Evolutionary conservation across 768 basidiomycete species (phyloP), one percentile per base, ranked within the genome.

Genomic region (Lactarius evosmus): DNA sequence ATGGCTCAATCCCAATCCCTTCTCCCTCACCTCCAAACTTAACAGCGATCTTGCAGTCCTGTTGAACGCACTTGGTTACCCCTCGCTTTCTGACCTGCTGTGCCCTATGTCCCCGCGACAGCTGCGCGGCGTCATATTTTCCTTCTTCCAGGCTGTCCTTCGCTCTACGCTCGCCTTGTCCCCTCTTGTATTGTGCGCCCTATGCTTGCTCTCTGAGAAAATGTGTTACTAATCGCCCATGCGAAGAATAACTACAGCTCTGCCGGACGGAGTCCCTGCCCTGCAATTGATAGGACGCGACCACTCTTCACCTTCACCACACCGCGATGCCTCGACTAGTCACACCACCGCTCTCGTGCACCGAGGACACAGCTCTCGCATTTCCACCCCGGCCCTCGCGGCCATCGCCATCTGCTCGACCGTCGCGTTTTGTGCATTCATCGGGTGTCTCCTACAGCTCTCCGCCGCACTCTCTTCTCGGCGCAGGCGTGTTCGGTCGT

Each of bases 81-180:
- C 19, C 22, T 27, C 4, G 36, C 38, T 27, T 19, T 41, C 17
- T 25, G 44, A 36, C 46, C 11, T 60, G 63, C 53, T 51, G 60
- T 60, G 58, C 46, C 63, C 53, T 34, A 65, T 65, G 63, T 19
- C 19, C 29, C 25, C 25, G 55, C 53, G 17, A 56, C 40, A 29
- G 51, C n/a, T 51, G 46, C 53, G 29, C 36, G 19, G 49, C 36
- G n/a, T n/a, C 29, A n/a, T 51, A 54, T 29, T n/a, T 34, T 25
- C 27, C 30, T 50, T 41, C 22, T 55, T 40, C 40, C 36, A 6
- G 34, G 22, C 33, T 36, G 4, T 30, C 32, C 30, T 50, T 53
- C 54, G 30, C 25, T 33, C 38, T 4, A n/a, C 22, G 30, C 63
- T 65, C 32, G 46, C 50, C 22, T 56, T 56, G 54, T 55, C 17